These are phyloP conservation scores for Lantana camara DNA, from an alignment of 257 asterid species.

Conservation along the genomic window DNA sequence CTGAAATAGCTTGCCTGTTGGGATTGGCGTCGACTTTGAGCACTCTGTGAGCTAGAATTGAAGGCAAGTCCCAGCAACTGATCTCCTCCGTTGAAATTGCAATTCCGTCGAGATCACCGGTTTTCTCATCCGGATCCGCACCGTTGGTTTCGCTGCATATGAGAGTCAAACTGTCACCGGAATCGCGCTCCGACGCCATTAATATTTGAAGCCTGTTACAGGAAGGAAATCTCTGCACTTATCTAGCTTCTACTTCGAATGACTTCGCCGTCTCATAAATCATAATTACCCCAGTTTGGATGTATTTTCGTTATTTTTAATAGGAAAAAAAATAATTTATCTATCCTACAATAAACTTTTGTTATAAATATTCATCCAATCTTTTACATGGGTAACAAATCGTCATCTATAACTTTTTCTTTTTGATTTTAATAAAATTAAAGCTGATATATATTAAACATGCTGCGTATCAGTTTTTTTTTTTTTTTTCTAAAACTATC, in stretches of 20 bases:
- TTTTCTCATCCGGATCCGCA: constrained; percentile 27
- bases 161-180: constrained; percentile 44
- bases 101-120: constrained; percentile 32
- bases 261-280: too few relatives aligned
- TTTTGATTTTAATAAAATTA: too few relatives aligned
- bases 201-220: neutral
- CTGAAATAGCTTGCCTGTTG: constrained; percentile 43
- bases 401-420: too few relatives aligned
- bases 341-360: too few relatives aligned
- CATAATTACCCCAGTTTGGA: too few relatives aligned
- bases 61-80: constrained; percentile 56
- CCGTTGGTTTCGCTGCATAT: constrained; percentile 39
- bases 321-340: too few relatives aligned
- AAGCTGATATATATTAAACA: too few relatives aligned
- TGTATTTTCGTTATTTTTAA: too few relatives aligned
- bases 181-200: constrained; percentile 45
- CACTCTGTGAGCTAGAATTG: constrained; percentile 42
- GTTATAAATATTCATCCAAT: too few relatives aligned
- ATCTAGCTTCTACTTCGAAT: neutral
- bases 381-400: too few relatives aligned
- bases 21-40: constrained; percentile 53
- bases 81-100: constrained; percentile 58
- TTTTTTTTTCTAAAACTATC: too few relatives aligned
- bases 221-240: neutral
- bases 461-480: too few relatives aligned